phyloP scores from a whole-genome alignment of 1,139 yeast genomes.

The Suhomyces ambrosiae region DNA sequence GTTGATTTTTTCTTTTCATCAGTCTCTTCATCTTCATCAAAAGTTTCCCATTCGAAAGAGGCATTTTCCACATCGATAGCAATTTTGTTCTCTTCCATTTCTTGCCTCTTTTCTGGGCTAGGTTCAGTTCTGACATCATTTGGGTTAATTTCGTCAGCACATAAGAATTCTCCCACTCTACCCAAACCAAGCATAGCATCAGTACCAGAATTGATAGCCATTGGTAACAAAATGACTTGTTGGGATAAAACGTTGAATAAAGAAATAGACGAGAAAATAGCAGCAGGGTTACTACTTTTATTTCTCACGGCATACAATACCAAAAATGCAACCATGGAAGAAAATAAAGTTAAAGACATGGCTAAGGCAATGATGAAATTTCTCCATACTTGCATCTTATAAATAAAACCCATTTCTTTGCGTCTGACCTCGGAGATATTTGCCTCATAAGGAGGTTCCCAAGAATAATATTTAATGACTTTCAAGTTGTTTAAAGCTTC shows the following conservation, averaged over 20 bases:
- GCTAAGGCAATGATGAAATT: slow-evolving; percentile 62
- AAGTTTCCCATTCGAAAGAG: slow-evolving; percentile 68
- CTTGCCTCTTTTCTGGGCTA: slow-evolving; percentile 12
- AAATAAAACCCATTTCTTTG: slow-evolving; percentile 51
- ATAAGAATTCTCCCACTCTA: slow-evolving; percentile 59
- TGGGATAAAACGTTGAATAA: slow-evolving; percentile 63
- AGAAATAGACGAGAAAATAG: slow-evolving; percentile 78
- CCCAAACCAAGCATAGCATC: slow-evolving; percentile 69
- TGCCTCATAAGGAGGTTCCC: slow-evolving; percentile 66
- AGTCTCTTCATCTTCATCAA: slow-evolving; percentile 24
- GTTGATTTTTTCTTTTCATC: slow-evolving; percentile 13
- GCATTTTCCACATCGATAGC: slow-evolving; percentile 25
- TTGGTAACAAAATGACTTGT: slow-evolving; percentile 64
- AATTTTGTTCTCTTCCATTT: slow-evolving; percentile 19
- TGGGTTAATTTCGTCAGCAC: slow-evolving; percentile 29
- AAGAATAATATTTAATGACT: slow-evolving; percentile 64
- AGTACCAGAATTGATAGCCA: slow-evolving; percentile 65
- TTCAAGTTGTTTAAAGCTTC: slow-evolving; percentile 68
- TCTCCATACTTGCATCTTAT: slow-evolving; percentile 54
- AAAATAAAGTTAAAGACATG: slow-evolving; percentile 61
- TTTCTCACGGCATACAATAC: slow-evolving; percentile 55
- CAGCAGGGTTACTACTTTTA: slow-evolving; percentile 59
- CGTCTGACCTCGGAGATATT: slow-evolving; percentile 49
- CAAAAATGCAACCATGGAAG: slow-evolving; percentile 75
- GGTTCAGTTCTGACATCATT: slow-evolving; percentile 23